Base-by-base conservation (phyloP, 805 yeast genomes). In the Wickerhamomyces silvicola region DNA sequence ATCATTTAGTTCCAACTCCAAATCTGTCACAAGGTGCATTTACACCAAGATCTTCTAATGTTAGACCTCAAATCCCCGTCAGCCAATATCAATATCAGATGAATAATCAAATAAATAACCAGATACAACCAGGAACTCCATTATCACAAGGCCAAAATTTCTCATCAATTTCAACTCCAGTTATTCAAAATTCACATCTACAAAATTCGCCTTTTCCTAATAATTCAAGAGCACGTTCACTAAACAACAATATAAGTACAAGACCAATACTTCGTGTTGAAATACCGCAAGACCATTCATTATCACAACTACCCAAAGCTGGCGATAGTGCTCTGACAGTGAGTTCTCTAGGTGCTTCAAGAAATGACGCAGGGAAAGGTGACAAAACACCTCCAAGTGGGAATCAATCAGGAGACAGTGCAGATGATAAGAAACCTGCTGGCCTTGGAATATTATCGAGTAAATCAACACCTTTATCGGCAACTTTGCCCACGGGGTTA, bases 401-500 rank as follows among this genome's bases (percentile, higher is more conserved):
- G 3, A 36, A 36, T 18, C 38, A 30, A 19, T 42, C 16, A n/a
- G 26, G 9, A 4, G 27, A 21, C 7, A 33, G 37, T 13, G 39
- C 39, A 1, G 46, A 33, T 30, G 33, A 32, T 14, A 19, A 18
- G 9, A 32, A 32, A 24, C 41, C 46, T 5, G 27, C 41, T 3
- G 41, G 42, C 0, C 16, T 45, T 14, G 54, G 47, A 1, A 26
- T 39, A 2, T 33, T 38, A 5, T 37, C 43, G 9, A 42, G 32
- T 19, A 49, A 51, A 33, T 46, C 56, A 10, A 46, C 53, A 10
- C 63, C 64, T 4, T 32, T 53, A 3, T 44, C 56, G 7, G 60
- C 59, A 1, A 36, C 61, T 4, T 37, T 54, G 31, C 64, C 65
- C 7, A 50, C 53, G 15, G 55, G 52, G 5, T 42, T 56, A 6